phyloP scores from a whole-genome alignment of 805 yeast genomes.

The Millerozyma acaciae region DNA sequence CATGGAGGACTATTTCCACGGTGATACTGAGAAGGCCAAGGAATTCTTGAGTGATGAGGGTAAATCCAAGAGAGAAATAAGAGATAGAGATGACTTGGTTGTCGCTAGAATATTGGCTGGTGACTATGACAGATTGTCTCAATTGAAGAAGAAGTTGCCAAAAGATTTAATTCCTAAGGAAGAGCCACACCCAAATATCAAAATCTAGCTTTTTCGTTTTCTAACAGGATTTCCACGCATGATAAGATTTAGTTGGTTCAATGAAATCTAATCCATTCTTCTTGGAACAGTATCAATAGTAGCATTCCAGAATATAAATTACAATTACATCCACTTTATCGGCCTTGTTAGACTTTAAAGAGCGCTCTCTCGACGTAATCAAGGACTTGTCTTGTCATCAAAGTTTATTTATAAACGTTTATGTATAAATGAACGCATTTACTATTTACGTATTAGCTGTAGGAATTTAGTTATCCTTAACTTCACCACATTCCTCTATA shows the following conservation, averaged over 20 bases:
- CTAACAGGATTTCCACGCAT: too few relatives aligned
- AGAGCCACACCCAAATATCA: slow-evolving; percentile 29
- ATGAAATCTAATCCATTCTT: too few relatives aligned
- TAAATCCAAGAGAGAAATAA: slow-evolving; percentile 52
- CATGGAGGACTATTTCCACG: slow-evolving; percentile 59
- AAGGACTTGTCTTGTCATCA: too few relatives aligned
- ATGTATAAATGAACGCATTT: background rate
- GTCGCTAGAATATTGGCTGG: slow-evolving; percentile 80
- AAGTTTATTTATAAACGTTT: too few relatives aligned
- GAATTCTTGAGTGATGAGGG: slow-evolving; percentile 52
- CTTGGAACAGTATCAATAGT: too few relatives aligned
- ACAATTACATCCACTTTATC: too few relatives aligned
- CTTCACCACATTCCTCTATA: slow-evolving; percentile 56
- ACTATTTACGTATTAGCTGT: background rate
- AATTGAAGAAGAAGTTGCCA: slow-evolving; percentile 49
- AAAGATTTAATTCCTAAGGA: slow-evolving; percentile 35
- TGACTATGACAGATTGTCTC: slow-evolving; percentile 71
- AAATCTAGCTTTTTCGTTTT: too few relatives aligned
- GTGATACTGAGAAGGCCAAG: slow-evolving; percentile 47
- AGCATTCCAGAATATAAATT: too few relatives aligned
- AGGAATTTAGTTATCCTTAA: slow-evolving; percentile 7
- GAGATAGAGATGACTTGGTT: slow-evolving; percentile 69
- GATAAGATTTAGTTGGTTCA: too few relatives aligned
- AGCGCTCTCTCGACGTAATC: too few relatives aligned
- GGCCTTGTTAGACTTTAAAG: too few relatives aligned